These are phyloP conservation scores for Lactarius tabidus DNA, from an alignment of 768 basidiomycete species.

Conservation along the genomic window DNA sequence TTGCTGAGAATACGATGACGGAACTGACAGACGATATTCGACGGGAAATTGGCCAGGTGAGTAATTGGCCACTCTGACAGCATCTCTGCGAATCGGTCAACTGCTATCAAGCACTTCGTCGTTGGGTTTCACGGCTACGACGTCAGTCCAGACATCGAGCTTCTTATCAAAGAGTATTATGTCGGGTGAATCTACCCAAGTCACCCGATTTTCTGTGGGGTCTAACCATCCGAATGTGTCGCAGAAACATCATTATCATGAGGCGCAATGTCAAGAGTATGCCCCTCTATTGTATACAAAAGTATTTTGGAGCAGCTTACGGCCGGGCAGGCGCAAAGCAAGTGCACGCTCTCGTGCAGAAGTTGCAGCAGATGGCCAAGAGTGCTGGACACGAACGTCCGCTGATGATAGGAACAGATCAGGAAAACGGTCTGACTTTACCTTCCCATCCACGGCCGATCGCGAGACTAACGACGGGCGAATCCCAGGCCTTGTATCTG, in stretches of 20 bases:
- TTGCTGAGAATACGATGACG: too few relatives aligned
- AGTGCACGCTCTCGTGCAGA: constrained; percentile 43
- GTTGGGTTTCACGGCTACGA: constrained; percentile 63
- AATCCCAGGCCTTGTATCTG: constrained; percentile 58
- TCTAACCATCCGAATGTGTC: neutral
- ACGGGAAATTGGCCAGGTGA: constrained; percentile 32
- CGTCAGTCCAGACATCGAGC: constrained; percentile 47
- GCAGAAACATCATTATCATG: constrained; percentile 59
- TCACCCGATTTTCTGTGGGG: too few relatives aligned
- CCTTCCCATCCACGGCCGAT: neutral
- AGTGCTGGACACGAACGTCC: constrained; percentile 52
- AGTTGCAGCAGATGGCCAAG: constrained; percentile 53
- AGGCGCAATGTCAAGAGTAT: constrained; percentile 59
- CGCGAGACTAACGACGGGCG: neutral
- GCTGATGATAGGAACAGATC: constrained; percentile 66
- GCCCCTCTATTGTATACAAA: neutral
- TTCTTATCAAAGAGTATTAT: constrained; percentile 57
- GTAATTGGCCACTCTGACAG: neutral
- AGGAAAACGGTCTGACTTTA: constrained; percentile 58
- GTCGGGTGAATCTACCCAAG: constrained; percentile 41
- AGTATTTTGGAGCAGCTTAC: too few relatives aligned
- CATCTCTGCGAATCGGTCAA: neutral
- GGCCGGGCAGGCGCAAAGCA: constrained; percentile 45
- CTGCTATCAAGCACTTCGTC: constrained; percentile 56
- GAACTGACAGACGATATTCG: constrained; percentile 23